Evolutionary conservation across 371 early-diverging fungal species (phyloP).

Genomic region (Apophysomyces elegans): DNA sequence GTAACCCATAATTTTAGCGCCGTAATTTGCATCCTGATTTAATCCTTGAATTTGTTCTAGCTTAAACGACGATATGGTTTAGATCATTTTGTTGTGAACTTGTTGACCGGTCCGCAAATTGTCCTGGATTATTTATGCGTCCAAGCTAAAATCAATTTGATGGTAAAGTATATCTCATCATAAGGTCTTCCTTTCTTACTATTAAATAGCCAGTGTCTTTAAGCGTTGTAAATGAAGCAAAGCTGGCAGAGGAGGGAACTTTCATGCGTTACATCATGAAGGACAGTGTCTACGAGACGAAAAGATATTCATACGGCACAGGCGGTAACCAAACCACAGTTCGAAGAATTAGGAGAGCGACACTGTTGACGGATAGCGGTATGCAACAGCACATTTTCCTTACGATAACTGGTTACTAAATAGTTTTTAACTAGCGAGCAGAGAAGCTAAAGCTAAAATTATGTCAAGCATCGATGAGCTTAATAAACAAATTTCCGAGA

Average conservation of each 20-base stretch:
- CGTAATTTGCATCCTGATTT: not conserved
- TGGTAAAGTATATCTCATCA: conserved; percentile 39
- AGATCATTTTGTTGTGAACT: conserved; percentile 73
- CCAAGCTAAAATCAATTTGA: conserved; percentile 58
- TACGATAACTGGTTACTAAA: not conserved
- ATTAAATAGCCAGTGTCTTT: conserved; percentile 51
- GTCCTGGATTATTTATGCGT: conserved; percentile 71
- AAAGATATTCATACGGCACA: conserved; percentile 53
- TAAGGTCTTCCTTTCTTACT: not conserved
- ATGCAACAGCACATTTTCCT: conserved; percentile 13
- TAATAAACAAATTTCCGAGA: conserved; percentile 6
- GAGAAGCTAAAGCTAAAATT: not conserved
- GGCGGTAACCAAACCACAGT: conserved; percentile 44
- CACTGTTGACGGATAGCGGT: conserved; percentile 54
- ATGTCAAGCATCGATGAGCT: conserved; percentile 8
- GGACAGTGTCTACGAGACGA: conserved; percentile 54
- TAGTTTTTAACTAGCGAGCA: not conserved
- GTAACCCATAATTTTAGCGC: conserved; percentile 20
- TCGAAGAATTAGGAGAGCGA: conserved; percentile 34
- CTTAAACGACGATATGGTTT: conserved; percentile 59
- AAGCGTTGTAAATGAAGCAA: conserved; percentile 41
- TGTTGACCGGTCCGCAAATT: conserved; percentile 75
- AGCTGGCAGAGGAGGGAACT: conserved; percentile 32
- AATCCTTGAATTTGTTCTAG: not conserved
- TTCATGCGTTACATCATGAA: conserved; percentile 55